Percentiles rank a stretch among this genome's conserved stretches.
These are phyloP conservation scores for Amborella trichopoda DNA, from an alignment of 164 flowering plant genomes.

Conservation along the genomic window DNA sequence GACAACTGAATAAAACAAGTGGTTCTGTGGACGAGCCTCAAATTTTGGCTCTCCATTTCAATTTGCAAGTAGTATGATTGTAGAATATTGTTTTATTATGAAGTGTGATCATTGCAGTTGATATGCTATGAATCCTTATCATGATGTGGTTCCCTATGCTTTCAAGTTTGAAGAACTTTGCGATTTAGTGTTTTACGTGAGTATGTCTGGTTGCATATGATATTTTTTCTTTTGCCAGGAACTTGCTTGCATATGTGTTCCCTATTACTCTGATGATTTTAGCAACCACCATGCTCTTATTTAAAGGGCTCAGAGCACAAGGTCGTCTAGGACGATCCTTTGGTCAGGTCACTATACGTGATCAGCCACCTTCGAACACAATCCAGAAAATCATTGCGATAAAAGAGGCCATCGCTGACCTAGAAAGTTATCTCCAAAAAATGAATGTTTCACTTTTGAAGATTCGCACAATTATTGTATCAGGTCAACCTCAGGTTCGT, in stretches of 20 bases:
- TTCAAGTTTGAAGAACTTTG: no score
- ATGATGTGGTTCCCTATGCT: no score
- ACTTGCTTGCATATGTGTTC: conserved; percentile 57
- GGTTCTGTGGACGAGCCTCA: no score
- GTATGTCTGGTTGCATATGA: not conserved
- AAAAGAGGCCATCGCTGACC: conserved; percentile 75
- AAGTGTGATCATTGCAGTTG: not conserved
- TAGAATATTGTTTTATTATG: not conserved
- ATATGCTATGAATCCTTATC: not conserved
- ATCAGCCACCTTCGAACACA: conserved; percentile 95
- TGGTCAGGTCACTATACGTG: conserved; percentile 71
- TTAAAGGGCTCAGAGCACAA: conserved; percentile 86
- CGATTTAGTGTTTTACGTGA: no score
- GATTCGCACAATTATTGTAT: conserved; percentile 63
- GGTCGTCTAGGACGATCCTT: conserved; percentile 87
- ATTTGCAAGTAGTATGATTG: not conserved
- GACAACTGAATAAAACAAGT: no score
- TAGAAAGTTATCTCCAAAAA: conserved; percentile 71
- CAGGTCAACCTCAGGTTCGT: conserved; percentile 94
- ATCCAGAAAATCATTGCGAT: conserved; percentile 83
- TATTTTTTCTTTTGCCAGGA: conserved; percentile 34
- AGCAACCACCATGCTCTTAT: conserved; percentile 55
- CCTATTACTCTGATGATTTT: conserved; percentile 46
- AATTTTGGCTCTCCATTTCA: no score
- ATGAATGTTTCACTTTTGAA: conserved; percentile 68